Percentiles rank a stretch among this genome's conserved stretches.
phyloP scores from a whole-genome alignment of 371 early-diverging fungal species.

The Dichotomocladium elegans region DNA sequence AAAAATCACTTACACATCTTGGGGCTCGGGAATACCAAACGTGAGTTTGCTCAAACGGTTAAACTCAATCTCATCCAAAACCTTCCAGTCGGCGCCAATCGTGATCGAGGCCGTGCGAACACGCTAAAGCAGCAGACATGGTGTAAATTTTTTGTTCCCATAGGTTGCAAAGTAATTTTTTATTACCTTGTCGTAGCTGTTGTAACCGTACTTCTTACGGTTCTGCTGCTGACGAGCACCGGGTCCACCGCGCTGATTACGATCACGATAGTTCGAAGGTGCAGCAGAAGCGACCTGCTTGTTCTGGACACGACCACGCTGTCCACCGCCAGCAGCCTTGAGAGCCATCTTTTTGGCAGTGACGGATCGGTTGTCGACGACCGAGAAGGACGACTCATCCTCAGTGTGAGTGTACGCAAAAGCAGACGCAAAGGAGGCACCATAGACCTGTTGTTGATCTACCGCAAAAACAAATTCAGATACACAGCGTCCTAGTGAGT shows the following conservation, averaged over 20 bases:
- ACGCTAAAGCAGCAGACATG: constrained; percentile 48
- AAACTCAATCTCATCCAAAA: constrained; percentile 94
- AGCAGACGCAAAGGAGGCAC: constrained; percentile 79
- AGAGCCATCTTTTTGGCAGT: constrained; percentile 67
- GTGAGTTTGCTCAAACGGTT: constrained; percentile 79
- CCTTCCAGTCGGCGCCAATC: constrained; percentile 87
- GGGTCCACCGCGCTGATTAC: constrained; percentile 46
- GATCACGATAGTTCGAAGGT: constrained; percentile 28
- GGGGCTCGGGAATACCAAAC: constrained; percentile 72
- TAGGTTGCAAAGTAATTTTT: neutral
- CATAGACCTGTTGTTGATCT: constrained; percentile 82
- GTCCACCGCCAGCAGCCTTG: constrained; percentile 46
- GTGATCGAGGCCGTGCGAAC: constrained; percentile 86
- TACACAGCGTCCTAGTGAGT: too few relatives aligned
- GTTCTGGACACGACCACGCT: constrained; percentile 32
- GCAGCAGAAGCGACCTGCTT: constrained; percentile 17
- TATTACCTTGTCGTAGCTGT: constrained; percentile 44
- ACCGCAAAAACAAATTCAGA: too few relatives aligned
- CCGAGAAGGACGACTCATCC: constrained; percentile 94
- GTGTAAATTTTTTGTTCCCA: neutral
- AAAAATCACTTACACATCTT: constrained; percentile 63
- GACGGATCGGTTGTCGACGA: constrained; percentile 86
- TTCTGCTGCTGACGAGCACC: constrained; percentile 41
- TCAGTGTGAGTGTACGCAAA: constrained; percentile 90
- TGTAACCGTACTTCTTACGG: constrained; percentile 46